Evolutionary conservation across 2,329 filamentous ascomycete species (phyloP).

Genomic region (Dothideomycetidae sp.): DNA sequence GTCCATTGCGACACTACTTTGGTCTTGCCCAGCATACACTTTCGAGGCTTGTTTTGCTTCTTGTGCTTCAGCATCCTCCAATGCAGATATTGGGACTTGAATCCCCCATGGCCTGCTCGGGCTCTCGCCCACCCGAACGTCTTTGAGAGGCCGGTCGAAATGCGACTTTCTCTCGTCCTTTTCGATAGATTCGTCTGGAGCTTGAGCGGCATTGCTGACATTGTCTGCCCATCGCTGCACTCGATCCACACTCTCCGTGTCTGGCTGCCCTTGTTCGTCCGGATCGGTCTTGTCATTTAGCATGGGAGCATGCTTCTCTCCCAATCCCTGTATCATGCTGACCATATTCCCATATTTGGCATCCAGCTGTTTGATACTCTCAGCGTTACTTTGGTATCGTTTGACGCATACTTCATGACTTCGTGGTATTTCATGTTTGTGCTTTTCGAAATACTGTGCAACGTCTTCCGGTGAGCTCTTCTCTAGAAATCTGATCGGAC

Average conservation of each 20-base stretch:
- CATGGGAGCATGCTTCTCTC: conserved; percentile 77
- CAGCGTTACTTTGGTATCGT: conserved; percentile 74
- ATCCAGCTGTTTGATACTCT: conserved; percentile 75
- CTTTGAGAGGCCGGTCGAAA: conserved; percentile 75
- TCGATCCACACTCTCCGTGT: conserved; percentile 46
- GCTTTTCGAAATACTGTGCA: conserved; percentile 81
- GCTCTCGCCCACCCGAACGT: conserved; percentile 84
- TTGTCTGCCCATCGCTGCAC: conserved; percentile 78
- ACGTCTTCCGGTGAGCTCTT: conserved; percentile 89
- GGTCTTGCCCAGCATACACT: neutral
- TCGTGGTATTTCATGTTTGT: conserved; percentile 87
- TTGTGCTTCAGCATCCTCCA: conserved; percentile 26
- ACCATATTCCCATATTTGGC: conserved; percentile 87
- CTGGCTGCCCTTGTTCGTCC: conserved; percentile 27
- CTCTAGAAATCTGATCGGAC: conserved; percentile 84
- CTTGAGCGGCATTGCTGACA: conserved; percentile 32
- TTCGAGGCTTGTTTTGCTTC: conserved; percentile 20
- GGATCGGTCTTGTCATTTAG: conserved; percentile 45
- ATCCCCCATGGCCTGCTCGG: conserved; percentile 92
- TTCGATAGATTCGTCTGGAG: conserved; percentile 26
- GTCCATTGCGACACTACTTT: neutral
- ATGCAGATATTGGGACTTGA: conserved; percentile 46
- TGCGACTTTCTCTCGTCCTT: conserved; percentile 48
- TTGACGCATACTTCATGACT: conserved; percentile 88
- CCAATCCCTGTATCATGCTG: conserved; percentile 86